These are phyloP conservation scores for Juncus inflexus DNA, from an alignment of 176 grass and related monocot genomes.

Conservation along the genomic window DNA sequence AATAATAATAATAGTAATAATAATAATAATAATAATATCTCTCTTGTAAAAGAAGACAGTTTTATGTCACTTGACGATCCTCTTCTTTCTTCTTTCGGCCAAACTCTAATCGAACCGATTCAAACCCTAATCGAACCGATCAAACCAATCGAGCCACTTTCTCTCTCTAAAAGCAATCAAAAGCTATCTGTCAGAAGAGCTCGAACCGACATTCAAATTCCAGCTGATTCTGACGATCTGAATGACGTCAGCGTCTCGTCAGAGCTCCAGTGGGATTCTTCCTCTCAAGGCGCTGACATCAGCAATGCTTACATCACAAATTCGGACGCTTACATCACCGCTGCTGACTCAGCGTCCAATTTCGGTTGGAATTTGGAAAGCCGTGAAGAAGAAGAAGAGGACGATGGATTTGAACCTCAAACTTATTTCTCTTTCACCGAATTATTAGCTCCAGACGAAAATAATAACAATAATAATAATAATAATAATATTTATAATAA, in stretches of 20 bases:
- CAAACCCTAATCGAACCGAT: slow-evolving; percentile 21
- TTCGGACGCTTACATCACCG: background rate
- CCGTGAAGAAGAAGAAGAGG: slow-evolving; percentile 23
- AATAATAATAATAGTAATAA: slow-evolving; percentile 9
- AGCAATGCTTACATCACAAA: slow-evolving; percentile 13
- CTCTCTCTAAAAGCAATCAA: slow-evolving; percentile 37
- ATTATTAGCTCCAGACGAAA: slow-evolving; percentile 41
- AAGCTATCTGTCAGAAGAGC: slow-evolving; percentile 66
- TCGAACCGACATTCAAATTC: slow-evolving; percentile 34
- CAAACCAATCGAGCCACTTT: slow-evolving; percentile 2
- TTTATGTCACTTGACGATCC: slow-evolving; percentile 31
- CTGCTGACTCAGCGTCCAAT: background rate
- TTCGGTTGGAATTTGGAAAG: slow-evolving; percentile 13
- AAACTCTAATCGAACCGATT: slow-evolving; percentile 19
- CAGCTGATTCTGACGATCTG: slow-evolving; percentile 31
- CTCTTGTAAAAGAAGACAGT: background rate
- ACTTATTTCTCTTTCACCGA: slow-evolving; percentile 53
- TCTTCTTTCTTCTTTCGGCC: slow-evolving; percentile 31
- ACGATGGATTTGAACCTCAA: slow-evolving; percentile 41
- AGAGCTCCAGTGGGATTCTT: slow-evolving; percentile 40
- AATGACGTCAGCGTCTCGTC: slow-evolving; percentile 36
- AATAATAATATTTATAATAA: background rate
- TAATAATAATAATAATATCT: background rate
- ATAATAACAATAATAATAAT: background rate
- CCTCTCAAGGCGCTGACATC: slow-evolving; percentile 43